phyloP scores from a whole-genome alignment of 768 basidiomycete species.

The Mycena rebaudengoi region DNA sequence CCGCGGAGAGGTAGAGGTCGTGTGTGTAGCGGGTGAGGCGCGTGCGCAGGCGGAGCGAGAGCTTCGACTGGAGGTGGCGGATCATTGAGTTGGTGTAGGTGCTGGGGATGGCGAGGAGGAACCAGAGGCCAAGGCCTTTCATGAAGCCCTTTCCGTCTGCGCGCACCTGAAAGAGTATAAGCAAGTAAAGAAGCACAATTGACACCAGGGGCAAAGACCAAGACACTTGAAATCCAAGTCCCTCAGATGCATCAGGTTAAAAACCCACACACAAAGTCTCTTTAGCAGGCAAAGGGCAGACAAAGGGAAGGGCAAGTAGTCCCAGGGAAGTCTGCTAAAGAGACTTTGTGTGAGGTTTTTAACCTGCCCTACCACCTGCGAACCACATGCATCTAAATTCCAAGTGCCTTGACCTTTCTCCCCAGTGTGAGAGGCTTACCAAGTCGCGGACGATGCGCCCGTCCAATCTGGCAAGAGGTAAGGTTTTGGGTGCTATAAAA shows the following conservation, averaged over 20 bases:
- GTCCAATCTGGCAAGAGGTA: slow-evolving; percentile 61
- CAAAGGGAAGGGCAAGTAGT: too few relatives aligned
- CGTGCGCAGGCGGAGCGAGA: slow-evolving; percentile 84
- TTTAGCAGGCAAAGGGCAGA: too few relatives aligned
- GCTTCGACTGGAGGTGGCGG: slow-evolving; percentile 86
- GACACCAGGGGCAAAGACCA: too few relatives aligned
- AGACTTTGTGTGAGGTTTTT: too few relatives aligned
- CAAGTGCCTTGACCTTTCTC: too few relatives aligned
- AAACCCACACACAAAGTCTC: too few relatives aligned
- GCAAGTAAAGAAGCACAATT: slow-evolving; percentile 20
- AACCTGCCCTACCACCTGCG: too few relatives aligned
- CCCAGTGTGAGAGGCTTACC: too few relatives aligned
- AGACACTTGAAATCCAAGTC: too few relatives aligned
- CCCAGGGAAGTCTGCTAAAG: too few relatives aligned
- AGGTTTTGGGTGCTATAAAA: not conserved
- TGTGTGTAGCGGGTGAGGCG: slow-evolving; percentile 90
- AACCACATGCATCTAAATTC: too few relatives aligned
- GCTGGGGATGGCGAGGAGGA: slow-evolving; percentile 88
- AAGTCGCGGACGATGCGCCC: slow-evolving; percentile 90
- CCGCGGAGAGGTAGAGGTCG: slow-evolving; percentile 87
- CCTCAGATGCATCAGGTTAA: too few relatives aligned
- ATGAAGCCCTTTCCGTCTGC: slow-evolving; percentile 88
- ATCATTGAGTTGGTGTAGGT: slow-evolving; percentile 98
- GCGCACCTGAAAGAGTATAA: slow-evolving; percentile 56
- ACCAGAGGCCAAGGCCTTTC: slow-evolving; percentile 87